These are phyloP conservation scores for Neonectria punicea DNA, from an alignment of 2,329 filamentous ascomycete genomes.

Conservation along the genomic window DNA sequence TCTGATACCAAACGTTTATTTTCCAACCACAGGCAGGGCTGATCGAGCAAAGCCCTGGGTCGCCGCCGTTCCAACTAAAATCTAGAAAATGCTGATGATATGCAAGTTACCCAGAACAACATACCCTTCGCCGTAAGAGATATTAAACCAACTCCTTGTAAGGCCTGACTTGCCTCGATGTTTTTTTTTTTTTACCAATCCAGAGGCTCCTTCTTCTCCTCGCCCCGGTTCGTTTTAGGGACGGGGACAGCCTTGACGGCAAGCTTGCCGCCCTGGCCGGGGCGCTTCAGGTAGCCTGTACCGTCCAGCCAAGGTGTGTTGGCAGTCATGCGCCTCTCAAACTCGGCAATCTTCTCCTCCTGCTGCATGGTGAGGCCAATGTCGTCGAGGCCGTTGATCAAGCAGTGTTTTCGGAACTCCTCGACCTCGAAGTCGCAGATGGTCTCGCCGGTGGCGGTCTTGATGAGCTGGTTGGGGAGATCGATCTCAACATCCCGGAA, in stretches of 20 bases:
- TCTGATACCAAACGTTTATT: conserved; percentile 26
- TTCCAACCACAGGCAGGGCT: conserved; percentile 19
- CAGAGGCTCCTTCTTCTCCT: conserved; percentile 84
- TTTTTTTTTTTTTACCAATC: conserved; percentile 74
- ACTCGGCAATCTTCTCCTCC: conserved; percentile 86
- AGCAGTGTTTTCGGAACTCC: conserved; percentile 92
- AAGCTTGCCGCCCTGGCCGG: conserved; percentile 64
- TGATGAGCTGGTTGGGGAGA: conserved; percentile 84
- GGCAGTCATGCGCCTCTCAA: conserved; percentile 80
- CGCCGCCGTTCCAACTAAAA: conserved; percentile 24
- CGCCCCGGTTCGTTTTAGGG: conserved; percentile 88
- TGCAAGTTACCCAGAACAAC: conserved; percentile 31
- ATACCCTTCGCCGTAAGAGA: conserved; percentile 40
- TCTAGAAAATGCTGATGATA: conserved; percentile 35
- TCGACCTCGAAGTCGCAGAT: conserved; percentile 89
- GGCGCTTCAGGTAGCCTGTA: conserved; percentile 77
- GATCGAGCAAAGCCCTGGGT: conserved; percentile 25
- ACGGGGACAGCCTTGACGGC: conserved; percentile 73
- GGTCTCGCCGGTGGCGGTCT: conserved; percentile 76
- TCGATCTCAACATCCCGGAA: conserved; percentile 91
- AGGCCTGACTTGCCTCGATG: not conserved
- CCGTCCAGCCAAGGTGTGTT: conserved; percentile 94
- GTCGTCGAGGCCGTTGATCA: conserved; percentile 93
- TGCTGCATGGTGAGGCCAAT: conserved; percentile 94
- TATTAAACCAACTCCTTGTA: conserved; percentile 21